Base-by-base conservation (phyloP, 768 basidiomycete genomes). In the Naganishia randhawae region DNA sequence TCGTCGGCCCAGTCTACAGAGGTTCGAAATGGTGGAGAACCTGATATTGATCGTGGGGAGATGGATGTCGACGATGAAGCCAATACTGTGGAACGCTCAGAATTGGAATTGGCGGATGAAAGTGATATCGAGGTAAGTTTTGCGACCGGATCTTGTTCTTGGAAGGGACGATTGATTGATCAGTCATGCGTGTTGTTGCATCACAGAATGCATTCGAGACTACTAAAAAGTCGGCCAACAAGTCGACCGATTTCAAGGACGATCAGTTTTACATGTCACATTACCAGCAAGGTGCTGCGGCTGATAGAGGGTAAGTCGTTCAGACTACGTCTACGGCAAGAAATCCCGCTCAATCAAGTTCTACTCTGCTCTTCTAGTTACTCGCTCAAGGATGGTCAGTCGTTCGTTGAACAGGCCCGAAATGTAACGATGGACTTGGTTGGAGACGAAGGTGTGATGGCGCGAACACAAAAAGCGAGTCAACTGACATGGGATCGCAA, bases 181-280 rank as follows among this genome's bases (percentile, higher is more conserved):
- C n/a, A n/a, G n/a, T 61, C 42, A 57, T 27, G 11, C 33, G 16
- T n/a, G 42, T 19, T 22, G 13, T 68, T 13, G 16, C 39, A 7
- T 41, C 19, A 16, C 73, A 91, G 89, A 85, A 84, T 32, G 88
- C 88, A 14, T 91, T 91, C 71, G 84, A 87, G 27, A 83, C 81
- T 19, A 81, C 83, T 45, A 81, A 77, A 42, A 84, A 82, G 73
- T 85, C 82, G 57, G 41, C 69, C 1, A 68, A 65, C 45, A 25
- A 37, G 37, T 42, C 57, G 13, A 76, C 71, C 8, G 82, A 80
- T 48, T 93, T 84, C 80, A 86, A 86, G 11, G 94, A 97, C 73
- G 84, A 86, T 2, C 88, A 90, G 41, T 95, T 91, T 75, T 98
- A 93, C 80, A 87, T 98, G 85, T 89, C 90, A 1, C 87, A 98